phyloP scores from a whole-genome alignment of 306 rosid species.

The Gastrolobium bilobum region DNA sequence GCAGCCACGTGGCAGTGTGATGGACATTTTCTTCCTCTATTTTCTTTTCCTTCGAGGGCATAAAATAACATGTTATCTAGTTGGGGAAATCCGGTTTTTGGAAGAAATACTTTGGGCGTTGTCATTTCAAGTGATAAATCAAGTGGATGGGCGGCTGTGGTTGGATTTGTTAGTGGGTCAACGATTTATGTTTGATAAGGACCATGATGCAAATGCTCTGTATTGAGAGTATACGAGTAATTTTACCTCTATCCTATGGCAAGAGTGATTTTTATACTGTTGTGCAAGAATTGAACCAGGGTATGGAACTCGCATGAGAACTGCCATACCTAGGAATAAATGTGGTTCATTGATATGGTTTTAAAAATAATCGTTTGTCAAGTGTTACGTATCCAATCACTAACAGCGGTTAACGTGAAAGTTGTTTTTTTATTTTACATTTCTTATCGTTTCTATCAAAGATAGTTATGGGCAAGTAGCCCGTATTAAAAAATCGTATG shows the following conservation, averaged over 20 bases:
- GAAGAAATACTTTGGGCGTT: conserved; percentile 45
- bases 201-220: conserved; percentile 55
- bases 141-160: conserved; percentile 43
- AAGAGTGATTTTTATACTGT: conserved; percentile 38
- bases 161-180: conserved; percentile 52
- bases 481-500: not conserved
- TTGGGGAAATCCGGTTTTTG: conserved; percentile 58
- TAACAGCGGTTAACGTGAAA: not conserved
- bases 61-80: conserved; percentile 66
- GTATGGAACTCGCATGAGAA: not conserved
- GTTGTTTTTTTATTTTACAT: not conserved
- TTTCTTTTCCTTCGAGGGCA: conserved; percentile 66
- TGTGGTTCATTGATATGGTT: not conserved
- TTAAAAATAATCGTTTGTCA: not conserved
- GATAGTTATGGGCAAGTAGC: not conserved
- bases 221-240: conserved; percentile 47
- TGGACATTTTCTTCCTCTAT: conserved; percentile 73
- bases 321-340: conserved; percentile 18
- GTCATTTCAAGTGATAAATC: conserved; percentile 46
- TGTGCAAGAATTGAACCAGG: conserved; percentile 37
- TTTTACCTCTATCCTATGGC: conserved; percentile 14
- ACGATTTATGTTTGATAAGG: conserved; percentile 60
- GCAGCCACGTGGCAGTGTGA: conserved; percentile 73
- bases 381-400: not conserved
- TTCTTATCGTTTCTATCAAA: not conserved